Conservation (phyloP, 2,329 filamentous ascomycete species). For the Apiospora saccharicola region DNA sequence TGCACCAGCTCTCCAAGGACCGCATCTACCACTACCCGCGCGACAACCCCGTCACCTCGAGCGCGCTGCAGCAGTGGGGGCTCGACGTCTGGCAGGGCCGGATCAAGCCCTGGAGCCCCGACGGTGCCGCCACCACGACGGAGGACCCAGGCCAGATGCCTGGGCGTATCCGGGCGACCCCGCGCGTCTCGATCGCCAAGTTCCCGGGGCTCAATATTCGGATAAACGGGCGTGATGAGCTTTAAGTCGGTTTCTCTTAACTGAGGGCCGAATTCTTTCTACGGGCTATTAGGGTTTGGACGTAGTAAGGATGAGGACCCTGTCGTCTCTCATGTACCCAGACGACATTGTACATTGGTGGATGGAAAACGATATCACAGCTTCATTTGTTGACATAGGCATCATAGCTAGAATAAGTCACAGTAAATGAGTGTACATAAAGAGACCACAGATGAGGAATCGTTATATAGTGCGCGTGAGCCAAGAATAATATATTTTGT, state of each 20-base stretch:
- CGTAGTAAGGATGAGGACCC: not conserved
- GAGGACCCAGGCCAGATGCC: constrained; percentile 33
- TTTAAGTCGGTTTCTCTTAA: constrained; percentile 16
- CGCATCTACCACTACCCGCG: constrained; percentile 47
- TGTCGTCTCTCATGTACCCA: not conserved
- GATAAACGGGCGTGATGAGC: constrained; percentile 37
- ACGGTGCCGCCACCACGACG: constrained; percentile 37
- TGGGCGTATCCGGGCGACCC: constrained; percentile 36
- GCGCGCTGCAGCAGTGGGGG: constrained; percentile 45
- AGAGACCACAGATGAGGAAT: not conserved
- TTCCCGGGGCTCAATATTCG: constrained; percentile 39
- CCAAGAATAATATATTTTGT: not conserved
- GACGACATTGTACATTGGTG: not conserved
- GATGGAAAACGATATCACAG: not conserved
- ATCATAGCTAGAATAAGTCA: not conserved
- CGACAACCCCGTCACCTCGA: constrained; percentile 37
- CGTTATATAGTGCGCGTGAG: not conserved
- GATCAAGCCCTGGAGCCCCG: constrained; percentile 45
- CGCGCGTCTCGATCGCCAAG: constrained; percentile 35
- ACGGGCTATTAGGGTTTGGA: constrained; percentile 35
- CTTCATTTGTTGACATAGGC: not conserved
- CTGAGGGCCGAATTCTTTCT: not conserved
- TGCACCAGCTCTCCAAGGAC: constrained; percentile 46
- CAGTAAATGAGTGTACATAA: not conserved
- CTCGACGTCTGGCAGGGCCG: constrained; percentile 48